Base-by-base conservation (phyloP, 805 yeast species). In the Komagataella phaffii region DNA sequence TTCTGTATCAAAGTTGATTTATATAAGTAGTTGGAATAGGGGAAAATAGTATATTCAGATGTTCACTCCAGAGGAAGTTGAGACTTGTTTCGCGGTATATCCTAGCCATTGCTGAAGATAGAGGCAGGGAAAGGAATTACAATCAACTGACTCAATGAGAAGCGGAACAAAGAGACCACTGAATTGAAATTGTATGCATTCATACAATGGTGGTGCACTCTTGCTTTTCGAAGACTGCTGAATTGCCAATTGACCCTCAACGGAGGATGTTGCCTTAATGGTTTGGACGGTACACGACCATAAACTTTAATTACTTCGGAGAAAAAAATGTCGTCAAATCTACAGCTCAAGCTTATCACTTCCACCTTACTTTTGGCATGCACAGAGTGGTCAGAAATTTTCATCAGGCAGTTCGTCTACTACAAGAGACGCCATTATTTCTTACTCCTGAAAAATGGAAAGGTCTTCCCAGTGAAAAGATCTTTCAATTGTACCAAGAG, bases 391-490 rank as follows among this genome's bases (percentile, higher is more conserved):
- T 30, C 40, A 30, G 40, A 14, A 30, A 30, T 14, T 30, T 30
- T 30, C 40, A 30, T 14, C 40, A 30, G 12, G 40, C 40, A 30
- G n/a, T n/a, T 30, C 40, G 40, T 30, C 40, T n/a, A 14, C 24
- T 45, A 12, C 21, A 45, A 19, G 47, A 45, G 47, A 21, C 21
- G 18, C 58, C 61, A 14, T 64, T 81, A 24, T 77, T 76, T 57
- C 68, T 80, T 54, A 75, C 76, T 52, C 95, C 95, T 3, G 78
- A 77, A 52, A 73, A 76, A 51, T 85, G 95, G 95, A 69, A 72
- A 50, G 85, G 83, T 0, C 70, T 83, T 53, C 83, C 87, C 12
- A 76, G 85, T 14, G 79, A 80, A 52, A 72, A 75, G 55, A 77
- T 85, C 49, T 71, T 83, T 54, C 76, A 76, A 53, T 70, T 85